Evolutionary conservation across 78 protist species (phyloP).

Genomic region (Parvularia atlantis): DNA sequence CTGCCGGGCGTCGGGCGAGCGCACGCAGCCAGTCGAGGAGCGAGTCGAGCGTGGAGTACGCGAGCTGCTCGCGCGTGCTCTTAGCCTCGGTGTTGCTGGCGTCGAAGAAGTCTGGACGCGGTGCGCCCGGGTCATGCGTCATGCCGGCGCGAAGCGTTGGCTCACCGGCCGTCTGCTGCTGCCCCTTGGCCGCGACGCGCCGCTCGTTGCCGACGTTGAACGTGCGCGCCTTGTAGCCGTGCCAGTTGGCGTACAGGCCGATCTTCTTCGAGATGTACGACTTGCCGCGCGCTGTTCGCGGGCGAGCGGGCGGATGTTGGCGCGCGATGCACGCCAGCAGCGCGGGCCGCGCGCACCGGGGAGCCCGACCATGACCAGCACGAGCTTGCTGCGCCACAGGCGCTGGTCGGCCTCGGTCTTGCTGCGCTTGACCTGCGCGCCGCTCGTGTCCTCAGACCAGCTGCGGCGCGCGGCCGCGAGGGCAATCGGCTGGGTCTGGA

Average conservation of each 20-base stretch:
- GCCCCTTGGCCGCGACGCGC: not conserved
- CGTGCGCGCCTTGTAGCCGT: slow-evolving; percentile 5
- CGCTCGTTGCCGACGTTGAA: slow-evolving; percentile 49
- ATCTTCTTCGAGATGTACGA: slow-evolving; percentile 22
- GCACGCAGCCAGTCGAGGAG: slow-evolving; percentile 17
- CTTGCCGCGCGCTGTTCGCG: slow-evolving; percentile 63
- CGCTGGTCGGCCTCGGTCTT: too few relatives aligned
- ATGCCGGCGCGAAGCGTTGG: not conserved
- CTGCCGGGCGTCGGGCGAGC: too few relatives aligned
- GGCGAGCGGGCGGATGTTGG: too few relatives aligned
- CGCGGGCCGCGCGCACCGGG: too few relatives aligned
- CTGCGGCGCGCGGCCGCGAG: too few relatives aligned
- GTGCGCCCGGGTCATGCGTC: not conserved
- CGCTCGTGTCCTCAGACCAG: too few relatives aligned
- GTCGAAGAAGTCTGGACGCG: slow-evolving; percentile 19
- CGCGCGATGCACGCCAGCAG: too few relatives aligned
- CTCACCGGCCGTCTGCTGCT: not conserved
- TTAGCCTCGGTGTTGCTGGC: not conserved
- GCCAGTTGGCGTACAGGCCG: slow-evolving; percentile 9
- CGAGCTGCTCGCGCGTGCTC: slow-evolving; percentile 17
- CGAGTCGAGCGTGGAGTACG: slow-evolving; percentile 4
- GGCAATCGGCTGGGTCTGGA: too few relatives aligned
- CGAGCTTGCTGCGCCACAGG: too few relatives aligned
- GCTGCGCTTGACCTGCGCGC: too few relatives aligned
- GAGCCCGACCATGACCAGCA: too few relatives aligned